phyloP scores from a whole-genome alignment of 2,329 filamentous ascomycete species.

The Fusarium lateritium region DNA sequence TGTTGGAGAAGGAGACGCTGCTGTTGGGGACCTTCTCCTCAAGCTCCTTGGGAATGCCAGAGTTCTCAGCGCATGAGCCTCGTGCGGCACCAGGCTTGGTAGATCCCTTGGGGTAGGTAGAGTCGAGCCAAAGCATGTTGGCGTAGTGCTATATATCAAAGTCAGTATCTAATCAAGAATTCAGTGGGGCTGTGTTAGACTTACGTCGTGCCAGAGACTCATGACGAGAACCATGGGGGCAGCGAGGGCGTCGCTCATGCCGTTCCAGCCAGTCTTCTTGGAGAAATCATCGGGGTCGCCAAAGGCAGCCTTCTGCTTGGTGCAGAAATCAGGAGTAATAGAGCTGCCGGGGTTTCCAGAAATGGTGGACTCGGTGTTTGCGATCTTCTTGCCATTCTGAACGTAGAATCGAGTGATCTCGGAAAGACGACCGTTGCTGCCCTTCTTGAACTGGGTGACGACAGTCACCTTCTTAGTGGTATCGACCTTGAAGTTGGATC shows the following conservation, averaged over 20 bases:
- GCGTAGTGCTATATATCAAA: constrained; percentile 61
- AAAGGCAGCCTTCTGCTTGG: constrained; percentile 70
- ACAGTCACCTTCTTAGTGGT: constrained; percentile 74
- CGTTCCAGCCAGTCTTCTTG: constrained; percentile 69
- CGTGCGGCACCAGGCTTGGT: constrained; percentile 65
- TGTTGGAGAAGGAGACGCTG: constrained; percentile 71
- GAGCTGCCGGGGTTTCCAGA: constrained; percentile 58
- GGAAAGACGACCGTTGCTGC: constrained; percentile 65
- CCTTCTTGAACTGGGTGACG: constrained; percentile 73
- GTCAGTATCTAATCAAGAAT: constrained; percentile 13
- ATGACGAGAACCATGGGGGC: constrained; percentile 64
- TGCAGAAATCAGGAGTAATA: constrained; percentile 72
- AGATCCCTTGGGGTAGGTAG: constrained; percentile 69
- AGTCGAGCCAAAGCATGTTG: constrained; percentile 84
- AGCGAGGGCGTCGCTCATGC: constrained; percentile 65
- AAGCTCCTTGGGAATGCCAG: constrained; percentile 66
- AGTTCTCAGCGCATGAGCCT: constrained; percentile 67
- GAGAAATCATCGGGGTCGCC: constrained; percentile 68
- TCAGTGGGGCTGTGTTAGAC: constrained; percentile 21
- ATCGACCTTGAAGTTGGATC: constrained; percentile 68
- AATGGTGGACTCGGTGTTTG: constrained; percentile 64
- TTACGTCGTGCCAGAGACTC: constrained; percentile 72
- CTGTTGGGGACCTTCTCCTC: constrained; percentile 63
- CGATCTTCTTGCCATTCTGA: constrained; percentile 72
- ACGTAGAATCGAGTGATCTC: constrained; percentile 77